Conservation (phyloP, 208 protist genomes). For the Leishmania mexicana region DNA sequence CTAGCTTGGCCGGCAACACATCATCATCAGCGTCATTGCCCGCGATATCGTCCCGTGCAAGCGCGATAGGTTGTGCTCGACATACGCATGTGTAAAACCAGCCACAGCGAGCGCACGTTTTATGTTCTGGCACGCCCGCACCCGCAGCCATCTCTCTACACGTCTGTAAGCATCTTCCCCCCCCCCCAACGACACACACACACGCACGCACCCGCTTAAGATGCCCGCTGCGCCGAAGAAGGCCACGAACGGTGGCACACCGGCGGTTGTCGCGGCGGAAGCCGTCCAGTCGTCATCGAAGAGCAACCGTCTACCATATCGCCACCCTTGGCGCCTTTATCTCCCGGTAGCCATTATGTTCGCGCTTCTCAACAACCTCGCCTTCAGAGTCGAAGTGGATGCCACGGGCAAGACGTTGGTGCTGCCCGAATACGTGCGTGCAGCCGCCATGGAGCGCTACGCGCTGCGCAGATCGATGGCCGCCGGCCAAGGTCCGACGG, state of each 20-base stretch:
- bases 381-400: slow-evolving; percentile 34
- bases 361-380: slow-evolving; percentile 69
- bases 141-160: neutral
- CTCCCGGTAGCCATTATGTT: slow-evolving; percentile 42
- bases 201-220: neutral
- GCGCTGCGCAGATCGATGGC: neutral
- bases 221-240: neutral
- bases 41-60: neutral
- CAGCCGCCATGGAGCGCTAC: slow-evolving; percentile 2
- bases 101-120: neutral
- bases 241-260: neutral
- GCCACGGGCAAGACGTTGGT: slow-evolving; percentile 33
- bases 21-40: neutral
- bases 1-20: neutral
- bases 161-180: neutral
- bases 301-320: slow-evolving; percentile 33
- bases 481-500: neutral
- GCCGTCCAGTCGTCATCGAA: neutral
- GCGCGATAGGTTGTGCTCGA: neutral
- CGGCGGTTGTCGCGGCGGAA: neutral
- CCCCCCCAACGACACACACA: neutral
- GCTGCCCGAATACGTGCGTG: slow-evolving; percentile 34
- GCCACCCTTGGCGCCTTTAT: slow-evolving; percentile 37
- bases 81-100: neutral
- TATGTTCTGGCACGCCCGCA: neutral